Evolutionary conservation across 176 grass and related monocot genomes (phyloP).

Genomic region (Oryza nivara): DNA sequence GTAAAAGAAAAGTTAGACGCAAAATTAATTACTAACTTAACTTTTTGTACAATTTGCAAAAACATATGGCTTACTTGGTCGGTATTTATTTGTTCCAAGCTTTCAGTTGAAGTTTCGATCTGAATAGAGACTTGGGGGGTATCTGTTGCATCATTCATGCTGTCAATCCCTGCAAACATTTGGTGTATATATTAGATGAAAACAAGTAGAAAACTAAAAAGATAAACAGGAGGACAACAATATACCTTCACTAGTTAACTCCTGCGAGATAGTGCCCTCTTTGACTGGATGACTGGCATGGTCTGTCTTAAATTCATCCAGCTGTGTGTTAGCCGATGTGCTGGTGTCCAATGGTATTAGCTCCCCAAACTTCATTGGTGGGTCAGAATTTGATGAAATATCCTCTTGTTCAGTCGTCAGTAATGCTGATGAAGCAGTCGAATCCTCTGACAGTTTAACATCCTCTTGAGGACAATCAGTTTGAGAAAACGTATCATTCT

Average conservation of each 20-base stretch:
- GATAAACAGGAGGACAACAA: background rate
- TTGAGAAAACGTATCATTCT: constrained; percentile 44
- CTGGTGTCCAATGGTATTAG: background rate
- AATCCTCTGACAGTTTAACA: constrained; percentile 42
- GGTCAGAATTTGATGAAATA: constrained; percentile 39
- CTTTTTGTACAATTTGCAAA: constrained; percentile 19
- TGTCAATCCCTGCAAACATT: constrained; percentile 44
- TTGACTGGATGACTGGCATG: constrained; percentile 5
- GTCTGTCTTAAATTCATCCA: constrained; percentile 31
- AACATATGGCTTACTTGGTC: constrained; percentile 43
- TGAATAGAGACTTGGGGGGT: constrained; percentile 5
- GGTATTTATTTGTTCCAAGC: constrained; percentile 20
- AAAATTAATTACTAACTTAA: background rate
- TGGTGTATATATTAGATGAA: constrained; percentile 15
- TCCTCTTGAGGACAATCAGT: constrained; percentile 43
- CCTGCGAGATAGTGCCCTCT: constrained; percentile 29
- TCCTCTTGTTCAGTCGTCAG: constrained; percentile 43
- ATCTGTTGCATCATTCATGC: constrained; percentile 14
- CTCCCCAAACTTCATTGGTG: constrained; percentile 5
- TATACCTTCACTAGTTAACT: constrained; percentile 50
- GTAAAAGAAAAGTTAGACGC: constrained; percentile 9
- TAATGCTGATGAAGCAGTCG: constrained; percentile 27
- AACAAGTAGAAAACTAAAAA: background rate
- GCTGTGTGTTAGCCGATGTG: background rate
- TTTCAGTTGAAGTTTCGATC: constrained; percentile 8